Evolutionary conservation across 2,329 filamentous ascomycete genomes (phyloP).

Genomic region (Nemania diffusa): DNA sequence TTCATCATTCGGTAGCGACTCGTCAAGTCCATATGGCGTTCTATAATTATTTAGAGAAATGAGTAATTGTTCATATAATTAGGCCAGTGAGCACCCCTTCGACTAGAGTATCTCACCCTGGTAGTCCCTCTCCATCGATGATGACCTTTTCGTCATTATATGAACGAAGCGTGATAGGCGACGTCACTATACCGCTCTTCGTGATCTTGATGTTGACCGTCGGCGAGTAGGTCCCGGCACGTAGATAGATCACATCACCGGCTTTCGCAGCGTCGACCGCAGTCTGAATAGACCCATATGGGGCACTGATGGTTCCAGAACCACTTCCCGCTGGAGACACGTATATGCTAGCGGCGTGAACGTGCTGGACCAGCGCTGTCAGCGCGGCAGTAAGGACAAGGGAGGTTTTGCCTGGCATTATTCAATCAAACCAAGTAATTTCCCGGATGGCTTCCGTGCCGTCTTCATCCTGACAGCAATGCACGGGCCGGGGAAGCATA

Average conservation of each 20-base stretch:
- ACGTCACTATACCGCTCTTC: constrained; percentile 54
- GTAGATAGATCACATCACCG: constrained; percentile 58
- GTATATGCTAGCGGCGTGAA: constrained; percentile 53
- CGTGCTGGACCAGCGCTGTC: constrained; percentile 7
- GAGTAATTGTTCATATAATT: background rate
- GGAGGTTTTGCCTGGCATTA: constrained; percentile 20
- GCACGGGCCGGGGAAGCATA: constrained; percentile 5
- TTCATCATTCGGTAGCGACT: constrained; percentile 53
- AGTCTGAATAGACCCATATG: constrained; percentile 58
- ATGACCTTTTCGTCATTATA: constrained; percentile 58
- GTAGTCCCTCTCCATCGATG: constrained; percentile 57
- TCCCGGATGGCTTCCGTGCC: background rate
- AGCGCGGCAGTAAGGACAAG: background rate
- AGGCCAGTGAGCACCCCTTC: background rate
- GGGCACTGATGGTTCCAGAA: constrained; percentile 53
- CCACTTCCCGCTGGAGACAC: constrained; percentile 57
- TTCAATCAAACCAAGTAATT: background rate
- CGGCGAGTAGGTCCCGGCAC: constrained; percentile 57
- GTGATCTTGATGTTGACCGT: constrained; percentile 60
- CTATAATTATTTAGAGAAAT: background rate
- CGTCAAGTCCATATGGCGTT: constrained; percentile 53
- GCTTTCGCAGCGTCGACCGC: constrained; percentile 58
- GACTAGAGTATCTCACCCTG: constrained; percentile 38
- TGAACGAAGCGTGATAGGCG: constrained; percentile 55
- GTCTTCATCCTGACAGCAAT: background rate